phyloP scores from a whole-genome alignment of 139 green algal species.

The Tetradesmus lagerheimii region DNA sequence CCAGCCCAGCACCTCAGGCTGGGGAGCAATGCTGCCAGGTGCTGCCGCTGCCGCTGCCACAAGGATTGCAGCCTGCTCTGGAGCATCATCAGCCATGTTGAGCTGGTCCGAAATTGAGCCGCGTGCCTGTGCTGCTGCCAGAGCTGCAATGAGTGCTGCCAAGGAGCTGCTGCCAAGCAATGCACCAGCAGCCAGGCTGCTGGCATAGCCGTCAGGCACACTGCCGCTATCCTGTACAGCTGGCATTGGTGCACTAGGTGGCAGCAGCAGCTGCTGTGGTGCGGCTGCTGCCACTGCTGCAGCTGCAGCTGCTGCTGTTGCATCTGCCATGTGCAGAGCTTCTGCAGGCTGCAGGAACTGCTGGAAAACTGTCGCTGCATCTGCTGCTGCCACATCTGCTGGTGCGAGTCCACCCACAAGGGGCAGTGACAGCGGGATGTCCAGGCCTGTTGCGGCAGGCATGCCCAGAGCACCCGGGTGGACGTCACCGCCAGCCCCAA shows the following conservation, averaged over 20 bases:
- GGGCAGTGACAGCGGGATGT: neutral
- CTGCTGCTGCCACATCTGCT: neutral
- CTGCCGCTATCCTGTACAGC: too few relatives aligned
- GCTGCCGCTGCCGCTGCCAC: neutral
- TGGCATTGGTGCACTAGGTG: neutral
- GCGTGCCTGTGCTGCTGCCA: neutral
- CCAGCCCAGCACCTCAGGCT: neutral
- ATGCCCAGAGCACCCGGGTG: constrained; percentile 8
- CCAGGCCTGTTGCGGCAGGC: constrained; percentile 9
- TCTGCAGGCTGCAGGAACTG: neutral
- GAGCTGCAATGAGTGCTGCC: neutral
- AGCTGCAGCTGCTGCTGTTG: neutral
- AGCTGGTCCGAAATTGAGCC: neutral
- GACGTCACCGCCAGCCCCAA: neutral
- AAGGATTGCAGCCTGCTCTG: neutral
- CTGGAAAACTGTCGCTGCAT: neutral
- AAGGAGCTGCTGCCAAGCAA: neutral
- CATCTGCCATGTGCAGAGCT: neutral
- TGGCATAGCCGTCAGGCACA: too few relatives aligned
- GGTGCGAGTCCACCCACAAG: neutral
- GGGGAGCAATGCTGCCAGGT: neutral
- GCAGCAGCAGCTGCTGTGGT: neutral
- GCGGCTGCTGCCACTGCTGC: neutral
- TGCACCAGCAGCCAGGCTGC: neutral
- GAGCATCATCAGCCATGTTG: neutral